These are phyloP conservation scores for Sclerotiophoma versabilis DNA, from an alignment of 2,329 filamentous ascomycete species.

Conservation along the genomic window DNA sequence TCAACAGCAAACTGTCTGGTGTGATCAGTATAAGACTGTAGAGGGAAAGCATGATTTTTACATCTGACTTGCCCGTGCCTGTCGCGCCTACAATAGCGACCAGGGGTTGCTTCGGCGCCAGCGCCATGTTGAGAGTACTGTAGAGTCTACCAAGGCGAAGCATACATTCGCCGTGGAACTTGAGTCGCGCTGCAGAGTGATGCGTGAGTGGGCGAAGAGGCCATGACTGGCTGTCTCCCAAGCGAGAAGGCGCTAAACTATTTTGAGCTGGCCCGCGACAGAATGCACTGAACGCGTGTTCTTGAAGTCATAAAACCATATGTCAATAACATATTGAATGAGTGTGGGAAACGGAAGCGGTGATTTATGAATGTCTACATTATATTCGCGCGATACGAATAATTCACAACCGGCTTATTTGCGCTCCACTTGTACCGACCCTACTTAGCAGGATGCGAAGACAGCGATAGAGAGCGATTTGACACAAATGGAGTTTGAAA, in stretches of 20 bases:
- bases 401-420: too few species aligned
- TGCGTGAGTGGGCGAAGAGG: not conserved
- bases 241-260: constrained; percentile 8
- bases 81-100: constrained; percentile 88
- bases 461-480: too few species aligned
- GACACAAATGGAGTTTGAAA: too few species aligned
- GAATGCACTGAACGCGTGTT: too few species aligned
- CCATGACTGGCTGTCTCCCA: constrained; percentile 3
- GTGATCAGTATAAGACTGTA: constrained; percentile 46
- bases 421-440: too few species aligned
- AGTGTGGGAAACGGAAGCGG: too few species aligned
- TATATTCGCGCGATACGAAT: too few species aligned
- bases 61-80: constrained; percentile 92
- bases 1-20: constrained; percentile 80
- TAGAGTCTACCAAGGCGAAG: constrained; percentile 28
- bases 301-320: too few species aligned
- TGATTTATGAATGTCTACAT: too few species aligned
- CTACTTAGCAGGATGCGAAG: too few species aligned
- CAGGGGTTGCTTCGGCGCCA: constrained; percentile 60
- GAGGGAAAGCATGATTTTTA: constrained; percentile 50
- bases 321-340: too few species aligned
- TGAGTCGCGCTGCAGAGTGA: constrained; percentile 3
- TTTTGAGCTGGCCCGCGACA: too few species aligned
- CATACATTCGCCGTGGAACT: constrained; percentile 29
- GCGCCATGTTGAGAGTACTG: constrained; percentile 33